Conservation (phyloP, 2,329 filamentous ascomycete genomes). For the Nigrospora osmanthi region DNA sequence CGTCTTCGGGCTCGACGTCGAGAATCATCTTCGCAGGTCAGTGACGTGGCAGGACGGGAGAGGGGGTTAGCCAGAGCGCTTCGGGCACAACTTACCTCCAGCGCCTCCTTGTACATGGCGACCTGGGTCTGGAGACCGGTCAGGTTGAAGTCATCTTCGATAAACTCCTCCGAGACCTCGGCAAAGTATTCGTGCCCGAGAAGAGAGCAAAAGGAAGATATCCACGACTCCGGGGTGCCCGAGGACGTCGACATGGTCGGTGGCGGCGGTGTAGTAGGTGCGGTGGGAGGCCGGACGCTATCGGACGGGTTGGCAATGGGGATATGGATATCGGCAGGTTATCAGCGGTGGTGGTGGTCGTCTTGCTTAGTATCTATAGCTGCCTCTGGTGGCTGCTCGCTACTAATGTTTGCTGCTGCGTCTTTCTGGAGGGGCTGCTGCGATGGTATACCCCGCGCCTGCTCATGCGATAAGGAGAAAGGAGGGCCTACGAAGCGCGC, state of each 20-base stretch:
- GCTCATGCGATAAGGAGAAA: not conserved
- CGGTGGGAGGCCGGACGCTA: too few relatives aligned
- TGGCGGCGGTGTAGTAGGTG: not conserved
- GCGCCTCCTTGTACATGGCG: constrained; percentile 96
- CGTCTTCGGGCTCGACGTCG: constrained; percentile 93
- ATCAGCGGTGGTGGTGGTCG: not conserved
- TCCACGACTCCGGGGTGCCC: constrained; percentile 79
- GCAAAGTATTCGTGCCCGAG: constrained; percentile 98
- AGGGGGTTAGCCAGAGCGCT: not conserved
- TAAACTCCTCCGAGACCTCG: constrained; percentile 97
- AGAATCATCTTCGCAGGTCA: constrained; percentile 70
- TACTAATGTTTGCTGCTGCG: not conserved
- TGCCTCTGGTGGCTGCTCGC: constrained; percentile 10
- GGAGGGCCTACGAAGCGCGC: not conserved
- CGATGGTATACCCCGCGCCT: not conserved
- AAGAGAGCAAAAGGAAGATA: constrained; percentile 91
- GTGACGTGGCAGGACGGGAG: not conserved
- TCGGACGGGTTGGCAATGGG: not conserved
- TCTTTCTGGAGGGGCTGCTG: constrained; percentile 1
- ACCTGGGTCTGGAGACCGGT: constrained; percentile 93
- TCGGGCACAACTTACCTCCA: constrained; percentile 53
- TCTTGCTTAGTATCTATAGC: too few relatives aligned
- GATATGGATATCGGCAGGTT: not conserved
- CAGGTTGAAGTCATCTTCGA: constrained; percentile 99
- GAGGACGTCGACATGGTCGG: constrained; percentile 51